A percentile compares a stretch with the other conserved stretches of the same genome.
These are phyloP conservation scores for Cronartium ribicola DNA, from an alignment of 1,284 basidiomycete genomes.

Conservation along the genomic window DNA sequence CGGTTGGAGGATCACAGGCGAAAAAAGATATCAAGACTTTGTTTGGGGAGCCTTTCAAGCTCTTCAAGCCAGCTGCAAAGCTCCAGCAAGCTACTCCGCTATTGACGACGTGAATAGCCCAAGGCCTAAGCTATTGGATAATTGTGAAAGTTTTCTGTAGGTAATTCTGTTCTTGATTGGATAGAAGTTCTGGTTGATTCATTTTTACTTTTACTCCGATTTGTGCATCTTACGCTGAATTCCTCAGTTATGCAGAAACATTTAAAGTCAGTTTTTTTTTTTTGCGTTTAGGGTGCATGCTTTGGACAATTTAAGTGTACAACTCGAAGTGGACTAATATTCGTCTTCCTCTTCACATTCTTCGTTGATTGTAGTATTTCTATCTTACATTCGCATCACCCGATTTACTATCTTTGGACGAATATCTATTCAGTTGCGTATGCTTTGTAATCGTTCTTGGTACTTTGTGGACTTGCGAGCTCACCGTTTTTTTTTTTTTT, in stretches of 20 bases:
- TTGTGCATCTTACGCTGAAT: not conserved
- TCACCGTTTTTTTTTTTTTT: not conserved
- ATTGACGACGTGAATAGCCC: constrained; percentile 25
- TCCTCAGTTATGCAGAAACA: constrained; percentile 34
- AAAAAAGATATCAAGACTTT: constrained; percentile 32
- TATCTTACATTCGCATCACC: constrained; percentile 37
- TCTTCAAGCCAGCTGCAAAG: constrained; percentile 26
- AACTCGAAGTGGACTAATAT: too few relatives aligned
- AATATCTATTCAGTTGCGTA: constrained; percentile 41
- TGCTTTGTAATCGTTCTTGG: not conserved
- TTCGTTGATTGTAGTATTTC: constrained; percentile 11
- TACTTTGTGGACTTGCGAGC: not conserved
- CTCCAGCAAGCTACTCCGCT: constrained; percentile 20
- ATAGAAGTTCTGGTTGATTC: not conserved
- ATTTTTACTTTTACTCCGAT: not conserved
- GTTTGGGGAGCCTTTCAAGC: constrained; percentile 30
- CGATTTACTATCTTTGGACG: constrained; percentile 24
- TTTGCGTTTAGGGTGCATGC: not conserved
- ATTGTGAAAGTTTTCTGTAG: constrained; percentile 35
- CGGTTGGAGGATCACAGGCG: constrained; percentile 34
- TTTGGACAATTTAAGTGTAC: not conserved
- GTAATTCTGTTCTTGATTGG: not conserved
- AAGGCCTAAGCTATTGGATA: not conserved
- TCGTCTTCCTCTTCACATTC: not conserved
- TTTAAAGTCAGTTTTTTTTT: constrained; percentile 26